These are phyloP conservation scores for Parsonsia alboflavescens DNA, from an alignment of 257 asterid species.

Conservation along the genomic window DNA sequence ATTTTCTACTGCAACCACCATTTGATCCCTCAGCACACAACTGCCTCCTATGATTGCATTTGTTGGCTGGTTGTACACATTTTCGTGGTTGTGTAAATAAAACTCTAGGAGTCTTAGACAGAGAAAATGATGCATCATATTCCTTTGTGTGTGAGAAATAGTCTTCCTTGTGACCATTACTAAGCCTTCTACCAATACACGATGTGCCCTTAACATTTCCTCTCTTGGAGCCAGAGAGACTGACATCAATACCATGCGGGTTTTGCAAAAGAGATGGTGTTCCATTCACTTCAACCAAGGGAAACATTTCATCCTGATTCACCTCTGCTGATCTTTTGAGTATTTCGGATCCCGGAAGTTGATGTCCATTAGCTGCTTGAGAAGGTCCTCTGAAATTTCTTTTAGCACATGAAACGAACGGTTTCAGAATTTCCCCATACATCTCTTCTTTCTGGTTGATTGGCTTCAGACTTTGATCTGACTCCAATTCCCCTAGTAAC, in stretches of 20 bases:
- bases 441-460: conserved; percentile 7
- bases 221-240: neutral
- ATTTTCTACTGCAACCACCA: conserved; percentile 19
- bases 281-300: conserved; percentile 9
- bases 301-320: neutral
- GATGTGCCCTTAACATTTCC: conserved; percentile 28
- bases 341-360: conserved; percentile 1
- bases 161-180: conserved; percentile 7
- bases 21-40: conserved; percentile 8
- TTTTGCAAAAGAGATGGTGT: conserved; percentile 21
- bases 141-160: neutral
- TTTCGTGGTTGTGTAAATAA: conserved; percentile 57
- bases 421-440: neutral
- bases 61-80: conserved; percentile 14
- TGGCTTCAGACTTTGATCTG: conserved; percentile 1
- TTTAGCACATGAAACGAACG: conserved; percentile 6
- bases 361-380: neutral
- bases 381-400: conserved; percentile 5
- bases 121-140: conserved; percentile 18
- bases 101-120: conserved; percentile 25
- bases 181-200: conserved; percentile 28
- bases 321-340: conserved; percentile 8
- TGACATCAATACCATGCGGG: neutral
- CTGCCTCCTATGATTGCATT: conserved; percentile 18
- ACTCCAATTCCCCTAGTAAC: conserved; percentile 28